Evolutionary conservation across 1,284 basidiomycete genomes (phyloP), one percentile per base, ranked within the genome.

Genomic region (Exsudoporus floridanus): DNA sequence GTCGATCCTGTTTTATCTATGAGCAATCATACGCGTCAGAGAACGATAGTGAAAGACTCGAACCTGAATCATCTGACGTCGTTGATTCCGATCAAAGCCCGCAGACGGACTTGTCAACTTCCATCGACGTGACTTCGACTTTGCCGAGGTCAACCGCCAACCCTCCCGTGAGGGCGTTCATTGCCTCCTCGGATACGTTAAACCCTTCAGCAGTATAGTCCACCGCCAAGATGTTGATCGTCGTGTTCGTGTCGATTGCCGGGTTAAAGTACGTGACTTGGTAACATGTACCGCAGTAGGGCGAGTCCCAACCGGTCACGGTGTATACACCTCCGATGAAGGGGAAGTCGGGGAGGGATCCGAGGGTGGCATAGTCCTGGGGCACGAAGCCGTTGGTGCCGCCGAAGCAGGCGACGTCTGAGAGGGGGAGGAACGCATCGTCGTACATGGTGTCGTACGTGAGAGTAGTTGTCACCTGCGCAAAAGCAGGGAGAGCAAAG

Each of bases 321-420:
- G 69, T 72, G 30, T 60, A 60, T 8, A 71, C 73, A n/a, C 75
- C 80, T 16, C 79, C 81, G 58, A 83, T 65, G 58, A 74, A 65
- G n/a, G 81, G 80, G 69, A 76, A 83, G 30, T 50, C 65, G 27
- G 78, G 77, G 40, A 84, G 69, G 16, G 70, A 70, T 8, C 71
- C 71, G 60, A 82, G 77, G 28, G 74, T 81, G 27, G 64, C 68
- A 65, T 69, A 82, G 6, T 74, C 73, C 33, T 71, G 70, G 50
- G 69, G 73, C 35, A 73, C 30, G 49, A 83, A 73, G 16, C 69
- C 70, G 36, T 73, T 39, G n/a, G 23, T 5, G 7, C 77, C 79
- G 48, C 80, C 66, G 3, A 81, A 83, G 63, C 82, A 83, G 5
- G 80, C 73, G 50, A 80, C 71, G 28, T 46, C 63, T 46, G 53